A percentile compares a stretch with the other conserved stretches of the same genome.
Conservation (phyloP, 2,329 filamentous ascomycete genomes). For the Zymoseptoria ardabiliae region DNA sequence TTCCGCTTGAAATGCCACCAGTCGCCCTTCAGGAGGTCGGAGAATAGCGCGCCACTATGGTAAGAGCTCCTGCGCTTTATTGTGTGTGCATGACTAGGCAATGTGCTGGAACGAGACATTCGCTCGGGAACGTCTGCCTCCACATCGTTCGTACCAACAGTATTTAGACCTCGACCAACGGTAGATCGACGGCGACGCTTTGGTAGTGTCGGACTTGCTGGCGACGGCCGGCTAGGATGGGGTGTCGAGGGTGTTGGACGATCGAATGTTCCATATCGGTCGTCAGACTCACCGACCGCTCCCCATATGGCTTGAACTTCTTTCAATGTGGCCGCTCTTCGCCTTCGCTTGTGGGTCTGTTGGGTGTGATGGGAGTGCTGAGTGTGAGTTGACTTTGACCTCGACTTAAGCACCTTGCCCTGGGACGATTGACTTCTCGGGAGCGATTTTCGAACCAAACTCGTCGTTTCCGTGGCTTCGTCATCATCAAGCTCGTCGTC, state of each 20-base stretch:
- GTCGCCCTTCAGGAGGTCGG: slow-evolving; percentile 23
- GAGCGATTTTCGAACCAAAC: slow-evolving; percentile 15
- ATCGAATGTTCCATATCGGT: slow-evolving; percentile 22
- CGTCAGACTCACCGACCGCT: slow-evolving; percentile 22
- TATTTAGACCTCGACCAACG: slow-evolving; percentile 11
- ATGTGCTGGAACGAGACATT: slow-evolving; percentile 15
- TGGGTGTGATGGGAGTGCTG: slow-evolving; percentile 1
- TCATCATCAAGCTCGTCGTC: slow-evolving; percentile 16
- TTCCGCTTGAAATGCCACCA: slow-evolving; percentile 25
- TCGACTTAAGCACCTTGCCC: slow-evolving; percentile 6
- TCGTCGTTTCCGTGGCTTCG: slow-evolving; percentile 16
- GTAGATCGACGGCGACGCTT: slow-evolving; percentile 16
- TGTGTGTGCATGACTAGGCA: slow-evolving; percentile 10
- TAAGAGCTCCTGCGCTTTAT: slow-evolving; percentile 16
- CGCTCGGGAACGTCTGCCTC: slow-evolving; percentile 1
- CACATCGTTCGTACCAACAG: slow-evolving; percentile 3
- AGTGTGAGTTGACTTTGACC: neutral
- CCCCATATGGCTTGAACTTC: slow-evolving; percentile 29
- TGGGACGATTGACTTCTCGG: slow-evolving; percentile 10
- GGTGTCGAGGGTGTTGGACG: slow-evolving; percentile 8
- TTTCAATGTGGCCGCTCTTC: slow-evolving; percentile 27
- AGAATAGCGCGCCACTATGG: slow-evolving; percentile 25
- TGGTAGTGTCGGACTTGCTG: slow-evolving; percentile 10
- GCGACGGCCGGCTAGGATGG: slow-evolving; percentile 3
- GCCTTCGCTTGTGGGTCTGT: slow-evolving; percentile 17